Percentiles rank a stretch among this genome's conserved stretches.
These are phyloP conservation scores for Achlya hypogyna DNA, from an alignment of 352 stramenopile species.

Conservation along the genomic window DNA sequence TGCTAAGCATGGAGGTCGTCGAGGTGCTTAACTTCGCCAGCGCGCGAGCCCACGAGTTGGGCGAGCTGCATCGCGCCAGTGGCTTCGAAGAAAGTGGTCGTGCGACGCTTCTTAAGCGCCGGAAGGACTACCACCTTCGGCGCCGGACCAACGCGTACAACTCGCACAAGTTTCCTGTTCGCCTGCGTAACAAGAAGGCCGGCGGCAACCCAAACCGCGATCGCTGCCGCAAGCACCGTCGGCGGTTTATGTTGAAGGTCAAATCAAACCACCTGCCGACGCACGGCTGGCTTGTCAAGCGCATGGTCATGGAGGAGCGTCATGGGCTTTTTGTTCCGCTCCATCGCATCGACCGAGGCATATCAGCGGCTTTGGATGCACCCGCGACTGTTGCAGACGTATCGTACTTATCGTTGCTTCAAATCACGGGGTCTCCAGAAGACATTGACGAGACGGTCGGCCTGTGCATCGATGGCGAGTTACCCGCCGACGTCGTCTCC, in stretches of 20 bases:
- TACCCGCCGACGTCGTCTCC: not conserved
- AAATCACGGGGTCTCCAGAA: not conserved
- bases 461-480: not conserved
- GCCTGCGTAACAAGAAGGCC: not conserved
- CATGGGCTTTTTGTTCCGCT: not conserved
- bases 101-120: not conserved
- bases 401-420: not conserved
- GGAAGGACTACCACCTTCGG: constrained; percentile 14
- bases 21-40: constrained; percentile 5
- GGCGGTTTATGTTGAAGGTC: not conserved
- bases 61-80: constrained; percentile 9
- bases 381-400: constrained; percentile 1
- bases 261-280: constrained; percentile 7
- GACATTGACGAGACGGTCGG: not conserved
- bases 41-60: not conserved
- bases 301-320: constrained; percentile 3
- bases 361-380: not conserved
- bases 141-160: constrained; percentile 14
- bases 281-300: constrained; percentile 11
- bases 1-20: constrained; percentile 14
- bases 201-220: not conserved
- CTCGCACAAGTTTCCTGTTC: constrained; percentile 13
- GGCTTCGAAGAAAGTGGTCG: not conserved
- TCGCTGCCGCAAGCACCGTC: constrained; percentile 12
- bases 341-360: not conserved